Evolutionary conservation across 768 basidiomycete genomes (phyloP).

Genomic region (Pleurotus djamor): DNA sequence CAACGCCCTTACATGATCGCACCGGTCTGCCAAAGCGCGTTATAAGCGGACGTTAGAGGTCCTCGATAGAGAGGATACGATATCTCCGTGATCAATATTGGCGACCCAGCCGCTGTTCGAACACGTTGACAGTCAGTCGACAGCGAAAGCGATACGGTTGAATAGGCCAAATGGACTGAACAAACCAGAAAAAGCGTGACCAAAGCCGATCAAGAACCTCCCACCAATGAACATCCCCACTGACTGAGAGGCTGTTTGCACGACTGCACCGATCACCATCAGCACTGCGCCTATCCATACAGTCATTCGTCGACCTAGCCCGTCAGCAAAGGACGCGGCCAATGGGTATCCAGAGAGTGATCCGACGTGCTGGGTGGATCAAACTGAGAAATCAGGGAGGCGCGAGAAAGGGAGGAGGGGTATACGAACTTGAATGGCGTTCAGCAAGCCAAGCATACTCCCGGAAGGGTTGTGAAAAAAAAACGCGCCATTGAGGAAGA

Average conservation of each 20-base stretch:
- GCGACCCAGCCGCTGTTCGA: slow-evolving; percentile 56
- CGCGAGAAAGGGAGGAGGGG: not conserved
- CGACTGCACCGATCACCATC: slow-evolving; percentile 26
- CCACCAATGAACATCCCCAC: slow-evolving; percentile 32
- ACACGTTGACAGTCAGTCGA: not conserved
- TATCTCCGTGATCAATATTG: slow-evolving; percentile 71
- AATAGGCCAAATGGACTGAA: not conserved
- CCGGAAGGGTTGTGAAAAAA: not conserved
- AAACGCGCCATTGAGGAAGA: not conserved
- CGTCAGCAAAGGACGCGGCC: not conserved
- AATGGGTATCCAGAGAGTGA: not conserved
- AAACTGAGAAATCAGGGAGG: too few species aligned
- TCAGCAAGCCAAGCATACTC: slow-evolving; percentile 2
- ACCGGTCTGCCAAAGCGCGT: slow-evolving; percentile 74
- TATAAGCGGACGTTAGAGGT: slow-evolving; percentile 65
- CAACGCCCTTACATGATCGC: slow-evolving; percentile 50
- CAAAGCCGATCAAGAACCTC: slow-evolving; percentile 7
- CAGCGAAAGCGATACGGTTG: not conserved
- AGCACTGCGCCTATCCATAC: slow-evolving; percentile 24
- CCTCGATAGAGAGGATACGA: slow-evolving; percentile 74
- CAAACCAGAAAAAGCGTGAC: slow-evolving; percentile 5
- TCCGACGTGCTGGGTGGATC: not conserved
- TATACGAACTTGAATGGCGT: not conserved
- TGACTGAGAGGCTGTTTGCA: slow-evolving; percentile 26
- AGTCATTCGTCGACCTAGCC: not conserved